These are phyloP conservation scores for Austroboletus rostrupii DNA, from an alignment of 1,284 basidiomycete species.

Conservation along the genomic window DNA sequence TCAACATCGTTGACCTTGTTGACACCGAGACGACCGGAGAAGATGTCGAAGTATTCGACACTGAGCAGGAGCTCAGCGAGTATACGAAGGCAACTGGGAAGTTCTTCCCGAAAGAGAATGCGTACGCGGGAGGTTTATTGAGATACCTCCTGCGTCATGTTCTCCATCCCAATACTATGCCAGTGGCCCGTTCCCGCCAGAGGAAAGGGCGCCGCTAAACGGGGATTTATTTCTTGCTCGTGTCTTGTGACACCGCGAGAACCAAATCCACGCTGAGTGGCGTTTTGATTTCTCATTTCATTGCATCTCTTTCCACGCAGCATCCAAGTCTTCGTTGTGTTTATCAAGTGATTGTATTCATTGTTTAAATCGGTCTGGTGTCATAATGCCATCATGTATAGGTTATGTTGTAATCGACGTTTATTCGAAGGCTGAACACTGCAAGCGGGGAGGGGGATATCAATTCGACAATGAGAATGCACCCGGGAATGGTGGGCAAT, in stretches of 20 bases:
- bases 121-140: slow-evolving; percentile 19
- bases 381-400: no score
- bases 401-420: no score
- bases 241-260: background rate
- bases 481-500: no score
- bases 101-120: slow-evolving; percentile 17
- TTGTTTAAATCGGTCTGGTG: no score
- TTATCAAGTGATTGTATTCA: no score
- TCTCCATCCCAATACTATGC: slow-evolving; percentile 2
- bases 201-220: slow-evolving; percentile 5
- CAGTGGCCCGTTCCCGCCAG: background rate
- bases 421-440: no score
- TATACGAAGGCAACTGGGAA: slow-evolving; percentile 12
- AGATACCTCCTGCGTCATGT: slow-evolving; percentile 18
- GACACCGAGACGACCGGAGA: slow-evolving; percentile 5
- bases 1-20: slow-evolving; percentile 22
- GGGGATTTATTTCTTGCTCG: slow-evolving; percentile 5
- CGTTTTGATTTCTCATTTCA: no score
- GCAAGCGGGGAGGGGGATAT: no score
- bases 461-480: no score
- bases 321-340: no score
- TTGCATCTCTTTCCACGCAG: no score
- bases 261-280: background rate
- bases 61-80: slow-evolving; percentile 11
- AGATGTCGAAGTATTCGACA: slow-evolving; percentile 1